Evolutionary conservation across 2,329 filamentous ascomycete genomes (phyloP), one percentile per base, ranked within the genome.

Genomic region (Teratosphaeria gauchensis): DNA sequence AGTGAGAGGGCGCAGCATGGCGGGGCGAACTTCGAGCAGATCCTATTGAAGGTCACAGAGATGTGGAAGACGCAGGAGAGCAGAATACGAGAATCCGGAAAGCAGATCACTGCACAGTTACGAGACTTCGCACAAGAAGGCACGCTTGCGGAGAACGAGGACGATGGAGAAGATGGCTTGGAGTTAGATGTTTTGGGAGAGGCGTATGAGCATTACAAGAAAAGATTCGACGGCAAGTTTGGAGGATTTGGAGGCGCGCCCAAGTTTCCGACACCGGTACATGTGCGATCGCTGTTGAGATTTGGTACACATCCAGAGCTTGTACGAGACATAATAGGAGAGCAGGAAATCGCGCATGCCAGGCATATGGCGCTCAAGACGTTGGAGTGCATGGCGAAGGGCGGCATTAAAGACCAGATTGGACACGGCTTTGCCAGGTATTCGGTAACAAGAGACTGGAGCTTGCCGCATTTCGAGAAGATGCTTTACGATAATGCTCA

Each of bases 401-500:
- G 86, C 21, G 86, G 85, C 14, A 84, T 89, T 56, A 82, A 88
- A 62, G 88, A 91, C 67, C 87, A 89, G 61, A 82, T 92, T 61
- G 88, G 89, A 51, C 83, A 88, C 69, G 89, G 89, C 6, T 90
- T 91, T 66, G 84, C 87, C 42, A 84, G 92, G 56, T 96, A 95
- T 71, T 95, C 90, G 14, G 88, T 95, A 7, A 97, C 92, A 0
- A 78, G 85, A 14, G 89, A 97, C 74, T 99, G 94, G 94, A 89
- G 88, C 62, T 78, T 97, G 53, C 94, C 94, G 11, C 92, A 96
- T 72, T 99, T 97, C 67, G 94, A 99, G 76, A 97, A 97, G 77
- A 91, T 97, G 82, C 82, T 96, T 9, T 91, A 90, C 57, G 94
- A 97, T 69, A 95, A 99, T 68, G 87, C 89, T 0, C 87, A 96